Evolutionary conservation across 495 filamentous ascomycete genomes (phyloP).

Genomic region (Hypoxylon intermedium): DNA sequence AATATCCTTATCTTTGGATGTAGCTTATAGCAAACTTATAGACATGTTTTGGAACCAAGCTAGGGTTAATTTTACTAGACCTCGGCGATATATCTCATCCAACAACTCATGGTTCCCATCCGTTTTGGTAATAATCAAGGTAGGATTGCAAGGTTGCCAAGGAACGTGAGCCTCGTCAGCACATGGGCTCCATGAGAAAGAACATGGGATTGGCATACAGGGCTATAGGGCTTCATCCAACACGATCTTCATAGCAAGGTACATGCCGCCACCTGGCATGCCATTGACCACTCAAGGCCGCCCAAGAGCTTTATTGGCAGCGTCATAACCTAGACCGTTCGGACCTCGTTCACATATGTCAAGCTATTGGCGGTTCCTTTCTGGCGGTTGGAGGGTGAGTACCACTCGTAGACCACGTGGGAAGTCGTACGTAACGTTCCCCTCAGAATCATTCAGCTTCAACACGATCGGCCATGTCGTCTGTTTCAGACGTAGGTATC

Average conservation of each 20-base stretch:
- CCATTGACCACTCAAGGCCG: slow-evolving; percentile 45
- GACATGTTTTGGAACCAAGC: too few relatives aligned
- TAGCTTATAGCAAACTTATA: too few relatives aligned
- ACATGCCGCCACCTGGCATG: slow-evolving; percentile 50
- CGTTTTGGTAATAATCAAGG: slow-evolving; percentile 40
- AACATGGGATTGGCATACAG: slow-evolving; percentile 24
- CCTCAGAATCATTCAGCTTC: slow-evolving; percentile 46
- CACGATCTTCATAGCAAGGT: slow-evolving; percentile 54
- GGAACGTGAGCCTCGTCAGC: not conserved
- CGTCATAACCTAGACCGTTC: slow-evolving; percentile 52
- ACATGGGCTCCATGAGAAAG: not conserved
- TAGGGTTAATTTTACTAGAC: too few relatives aligned
- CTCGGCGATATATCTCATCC: not conserved
- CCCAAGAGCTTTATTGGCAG: slow-evolving; percentile 46
- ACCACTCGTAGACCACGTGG: slow-evolving; percentile 41
- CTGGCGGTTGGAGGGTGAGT: slow-evolving; percentile 45
- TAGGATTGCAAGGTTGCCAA: slow-evolving; percentile 52
- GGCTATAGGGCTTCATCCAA: slow-evolving; percentile 55
- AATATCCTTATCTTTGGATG: too few relatives aligned
- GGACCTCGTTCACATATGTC: slow-evolving; percentile 45
- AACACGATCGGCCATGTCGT: slow-evolving; percentile 55
- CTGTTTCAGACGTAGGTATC: slow-evolving; percentile 45
- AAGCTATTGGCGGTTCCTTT: slow-evolving; percentile 39
- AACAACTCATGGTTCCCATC: not conserved
- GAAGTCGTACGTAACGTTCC: slow-evolving; percentile 43